phyloP scores from a whole-genome alignment of 1,284 basidiomycete genomes.

The Heterobasidion irregulare region DNA sequence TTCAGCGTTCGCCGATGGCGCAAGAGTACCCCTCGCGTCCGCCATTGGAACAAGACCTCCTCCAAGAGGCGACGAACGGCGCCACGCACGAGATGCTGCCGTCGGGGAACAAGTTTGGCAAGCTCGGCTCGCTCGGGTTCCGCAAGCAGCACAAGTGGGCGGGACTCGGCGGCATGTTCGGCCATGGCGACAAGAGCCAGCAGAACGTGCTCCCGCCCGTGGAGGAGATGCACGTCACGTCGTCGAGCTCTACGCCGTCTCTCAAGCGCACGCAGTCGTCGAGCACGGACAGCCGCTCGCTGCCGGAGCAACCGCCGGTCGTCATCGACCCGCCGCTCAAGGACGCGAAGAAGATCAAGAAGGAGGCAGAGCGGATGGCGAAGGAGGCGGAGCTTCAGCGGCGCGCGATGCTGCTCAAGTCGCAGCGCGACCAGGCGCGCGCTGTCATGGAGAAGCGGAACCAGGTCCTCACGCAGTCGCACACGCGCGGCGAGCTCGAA shows the following conservation, averaged over 20 bases:
- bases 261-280: constrained; percentile 85
- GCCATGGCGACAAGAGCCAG: constrained; percentile 62
- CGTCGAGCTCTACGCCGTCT: constrained; percentile 48
- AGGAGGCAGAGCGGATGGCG: constrained; percentile 80
- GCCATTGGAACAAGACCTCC: constrained; percentile 31
- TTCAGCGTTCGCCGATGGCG: constrained; percentile 41
- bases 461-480: constrained; percentile 56
- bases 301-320: constrained; percentile 41
- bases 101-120: constrained; percentile 40
- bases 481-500: constrained; percentile 44
- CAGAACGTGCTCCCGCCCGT: constrained; percentile 56
- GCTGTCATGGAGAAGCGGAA: constrained; percentile 93
- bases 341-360: constrained; percentile 84
- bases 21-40: constrained; percentile 40
- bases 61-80: constrained; percentile 19
- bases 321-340: constrained; percentile 27
- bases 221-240: constrained; percentile 50
- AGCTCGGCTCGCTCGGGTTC: constrained; percentile 45
- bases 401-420: constrained; percentile 71
- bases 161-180: constrained; percentile 59
- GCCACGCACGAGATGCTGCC: constrained; percentile 18
- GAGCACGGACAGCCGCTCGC: constrained; percentile 61
- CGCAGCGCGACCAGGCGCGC: constrained; percentile 79
- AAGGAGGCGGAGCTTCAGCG: constrained; percentile 85
- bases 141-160: constrained; percentile 61